Evolutionary conservation across 2,329 filamentous ascomycete species (phyloP), one percentile per base, ranked within the genome.

Genomic region (Grosmannia clavigera): DNA sequence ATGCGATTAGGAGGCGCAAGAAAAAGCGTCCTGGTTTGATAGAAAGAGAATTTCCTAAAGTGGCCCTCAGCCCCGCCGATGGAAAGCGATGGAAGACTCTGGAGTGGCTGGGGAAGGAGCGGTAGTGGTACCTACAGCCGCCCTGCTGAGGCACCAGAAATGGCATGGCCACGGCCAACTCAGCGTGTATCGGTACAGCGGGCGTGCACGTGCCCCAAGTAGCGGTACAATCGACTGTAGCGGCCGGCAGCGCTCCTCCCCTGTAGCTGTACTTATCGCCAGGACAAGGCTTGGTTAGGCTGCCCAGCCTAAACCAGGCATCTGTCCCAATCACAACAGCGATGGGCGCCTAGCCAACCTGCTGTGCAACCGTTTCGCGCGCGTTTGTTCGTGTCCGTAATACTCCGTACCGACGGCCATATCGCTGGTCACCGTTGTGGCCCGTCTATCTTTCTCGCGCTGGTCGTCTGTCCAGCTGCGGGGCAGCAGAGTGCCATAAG

Each of bases 41-140:
- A 50, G 38, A 57, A 38, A 59, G 57, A 57, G 43, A 60, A 55
- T 56, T 52, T 56, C 58, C 58, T 43, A 63, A 61, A 60, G 59
- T 53, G 64, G 61, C 58, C 50, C 61, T 59, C 59, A 62, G 64
- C 64, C 63, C 64, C 64, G 63, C 64, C 61, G 59, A 64, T 66
- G 63, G 64, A 65, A 65, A 61, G 64, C 61, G 60, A 66, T 66
- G 64, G 63, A 66, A 66, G 62, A 60, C 64, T 58, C 59, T 65
- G 57, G 60, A 65, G 61, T 57, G 61, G 61, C 60, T 61, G 63
- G 54, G 22, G 53, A 43, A 27, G 48, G 11, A 56, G 25, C 11
- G 7, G 33, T 57, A 61, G 43, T 14, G 19, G 55, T 46, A 46
- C 54, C n/a, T 56, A 9, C n/a, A 10, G 6, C 5, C 14, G 11